Conservation (phyloP, 768 basidiomycete species). For the Leccinum obscurum region DNA sequence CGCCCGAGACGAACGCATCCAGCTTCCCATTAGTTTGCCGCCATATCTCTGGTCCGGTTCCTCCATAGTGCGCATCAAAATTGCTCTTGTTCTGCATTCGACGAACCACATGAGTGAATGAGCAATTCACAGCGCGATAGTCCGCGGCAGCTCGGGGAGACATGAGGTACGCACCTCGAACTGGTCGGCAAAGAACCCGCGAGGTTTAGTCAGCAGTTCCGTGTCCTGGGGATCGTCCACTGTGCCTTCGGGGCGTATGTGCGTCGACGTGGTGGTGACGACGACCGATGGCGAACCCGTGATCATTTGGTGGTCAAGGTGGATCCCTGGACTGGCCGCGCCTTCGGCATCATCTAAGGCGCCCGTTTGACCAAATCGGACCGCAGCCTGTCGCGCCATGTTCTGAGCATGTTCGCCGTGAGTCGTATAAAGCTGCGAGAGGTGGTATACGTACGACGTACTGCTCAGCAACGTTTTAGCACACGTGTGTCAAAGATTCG, state of each 20-base stretch:
- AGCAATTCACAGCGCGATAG: not conserved
- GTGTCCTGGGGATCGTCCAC: constrained; percentile 38
- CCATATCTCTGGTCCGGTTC: constrained; percentile 96
- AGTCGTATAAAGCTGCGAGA: not conserved
- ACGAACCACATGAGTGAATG: not conserved
- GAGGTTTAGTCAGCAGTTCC: constrained; percentile 50
- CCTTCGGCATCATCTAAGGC: constrained; percentile 14
- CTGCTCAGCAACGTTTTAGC: constrained; percentile 32
- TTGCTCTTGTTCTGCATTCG: constrained; percentile 72
- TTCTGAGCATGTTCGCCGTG: constrained; percentile 52
- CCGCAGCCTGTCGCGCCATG: constrained; percentile 78
- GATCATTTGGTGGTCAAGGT: constrained; percentile 35
- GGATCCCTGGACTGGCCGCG: not conserved
- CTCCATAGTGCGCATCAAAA: constrained; percentile 82
- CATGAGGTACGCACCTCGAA: constrained; percentile 60
- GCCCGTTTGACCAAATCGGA: constrained; percentile 60
- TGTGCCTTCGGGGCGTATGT: constrained; percentile 37
- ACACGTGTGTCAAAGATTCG: not conserved
- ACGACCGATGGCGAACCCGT: constrained; percentile 51
- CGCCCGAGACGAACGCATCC: constrained; percentile 87
- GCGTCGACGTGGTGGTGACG: constrained; percentile 50
- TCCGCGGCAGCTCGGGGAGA: not conserved
- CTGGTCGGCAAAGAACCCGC: constrained; percentile 95
- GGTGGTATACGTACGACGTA: constrained; percentile 62
- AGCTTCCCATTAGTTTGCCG: constrained; percentile 82